Evolutionary conservation across 495 filamentous ascomycete species (phyloP).

Genomic region (Hypoxylon fragiforme): DNA sequence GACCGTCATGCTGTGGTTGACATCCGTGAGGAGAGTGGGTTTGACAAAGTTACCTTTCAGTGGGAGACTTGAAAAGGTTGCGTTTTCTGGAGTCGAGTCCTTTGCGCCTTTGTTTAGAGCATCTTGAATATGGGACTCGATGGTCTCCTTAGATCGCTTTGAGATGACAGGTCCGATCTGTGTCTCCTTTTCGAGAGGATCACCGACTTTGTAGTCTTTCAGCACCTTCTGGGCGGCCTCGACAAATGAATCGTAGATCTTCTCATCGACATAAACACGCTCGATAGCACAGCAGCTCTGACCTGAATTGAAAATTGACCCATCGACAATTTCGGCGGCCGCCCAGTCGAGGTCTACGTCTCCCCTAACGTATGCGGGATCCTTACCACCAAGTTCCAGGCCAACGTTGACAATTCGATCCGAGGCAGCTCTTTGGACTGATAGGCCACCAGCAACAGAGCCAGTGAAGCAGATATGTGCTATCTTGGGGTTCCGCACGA

Average conservation of each 20-base stretch:
- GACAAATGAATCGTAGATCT: conserved; percentile 80
- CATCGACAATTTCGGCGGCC: conserved; percentile 89
- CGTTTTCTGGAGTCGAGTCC: conserved; percentile 80
- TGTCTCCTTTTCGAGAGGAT: conserved; percentile 76
- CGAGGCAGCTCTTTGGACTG: conserved; percentile 80
- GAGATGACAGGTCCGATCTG: conserved; percentile 91
- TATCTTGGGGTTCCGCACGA: conserved; percentile 74
- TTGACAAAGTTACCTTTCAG: conserved; percentile 80
- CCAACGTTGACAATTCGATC: conserved; percentile 81
- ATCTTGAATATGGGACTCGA: conserved; percentile 79
- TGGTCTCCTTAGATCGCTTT: conserved; percentile 69
- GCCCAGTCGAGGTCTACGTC: conserved; percentile 90
- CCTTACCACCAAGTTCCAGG: conserved; percentile 90
- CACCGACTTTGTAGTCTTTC: conserved; percentile 83
- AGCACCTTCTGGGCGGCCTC: conserved; percentile 77
- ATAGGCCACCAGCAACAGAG: conserved; percentile 83
- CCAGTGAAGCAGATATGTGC: conserved; percentile 86
- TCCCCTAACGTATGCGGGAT: conserved; percentile 82
- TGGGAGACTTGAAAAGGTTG: conserved; percentile 69
- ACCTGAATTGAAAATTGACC: conserved; percentile 93
- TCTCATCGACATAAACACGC: conserved; percentile 86
- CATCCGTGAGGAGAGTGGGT: conserved; percentile 80
- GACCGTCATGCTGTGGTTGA: conserved; percentile 81
- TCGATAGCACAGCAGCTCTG: conserved; percentile 96
- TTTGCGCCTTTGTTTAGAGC: conserved; percentile 82